Percentiles rank a stretch among this genome's conserved stretches.
These are phyloP conservation scores for Glomus cerebriforme DNA, from an alignment of 192 early-diverging fungal species.

Conservation along the genomic window DNA sequence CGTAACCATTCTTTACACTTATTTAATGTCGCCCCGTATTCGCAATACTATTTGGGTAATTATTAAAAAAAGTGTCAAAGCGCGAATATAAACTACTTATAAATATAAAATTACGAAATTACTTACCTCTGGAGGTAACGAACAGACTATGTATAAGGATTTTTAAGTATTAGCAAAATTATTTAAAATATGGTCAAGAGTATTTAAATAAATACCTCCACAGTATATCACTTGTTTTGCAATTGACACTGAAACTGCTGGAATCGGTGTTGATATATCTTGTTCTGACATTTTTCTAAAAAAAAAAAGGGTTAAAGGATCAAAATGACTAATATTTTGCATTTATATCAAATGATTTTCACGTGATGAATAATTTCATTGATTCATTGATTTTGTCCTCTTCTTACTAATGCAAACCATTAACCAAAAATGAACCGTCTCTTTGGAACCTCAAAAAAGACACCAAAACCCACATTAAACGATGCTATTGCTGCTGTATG, in stretches of 20 bases:
- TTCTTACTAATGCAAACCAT: not conserved
- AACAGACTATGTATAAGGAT: constrained; percentile 37
- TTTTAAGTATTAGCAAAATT: not conserved
- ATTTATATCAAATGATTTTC: not conserved
- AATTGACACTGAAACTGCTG: not conserved
- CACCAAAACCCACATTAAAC: constrained; percentile 82
- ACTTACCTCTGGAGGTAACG: constrained; percentile 50
- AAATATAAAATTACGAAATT: not conserved
- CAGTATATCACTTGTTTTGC: constrained; percentile 46
- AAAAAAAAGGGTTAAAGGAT: not conserved
- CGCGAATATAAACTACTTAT: not conserved
- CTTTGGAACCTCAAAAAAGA: constrained; percentile 86
- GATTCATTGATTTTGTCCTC: no score
- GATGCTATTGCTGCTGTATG: constrained; percentile 80
- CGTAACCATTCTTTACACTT: constrained; percentile 83
- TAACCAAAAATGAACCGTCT: constrained; percentile 79
- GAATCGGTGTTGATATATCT: not conserved
- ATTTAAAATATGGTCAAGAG: not conserved
- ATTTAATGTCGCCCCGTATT: constrained; percentile 78
- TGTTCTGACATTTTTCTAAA: not conserved
- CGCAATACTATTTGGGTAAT: constrained; percentile 73
- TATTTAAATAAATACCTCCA: constrained; percentile 36
- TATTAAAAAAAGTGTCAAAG: not conserved
- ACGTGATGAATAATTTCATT: not conserved
- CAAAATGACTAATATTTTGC: no score